Evolutionary conservation across 2,329 filamentous ascomycete species (phyloP).

Genomic region (Cladosporium phlei): DNA sequence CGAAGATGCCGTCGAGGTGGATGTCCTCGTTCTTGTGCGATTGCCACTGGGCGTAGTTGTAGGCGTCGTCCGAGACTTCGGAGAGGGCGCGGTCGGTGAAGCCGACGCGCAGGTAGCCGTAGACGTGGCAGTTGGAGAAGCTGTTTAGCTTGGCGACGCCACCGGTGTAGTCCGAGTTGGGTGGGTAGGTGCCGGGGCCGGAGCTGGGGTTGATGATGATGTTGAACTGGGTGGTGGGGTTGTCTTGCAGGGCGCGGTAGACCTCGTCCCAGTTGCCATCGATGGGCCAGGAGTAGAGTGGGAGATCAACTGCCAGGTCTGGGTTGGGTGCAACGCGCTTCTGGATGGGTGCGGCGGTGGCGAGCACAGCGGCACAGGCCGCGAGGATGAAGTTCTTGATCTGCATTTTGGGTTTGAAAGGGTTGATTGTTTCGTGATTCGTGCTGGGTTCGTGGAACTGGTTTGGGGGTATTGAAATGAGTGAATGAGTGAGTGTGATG

Average conservation of each 20-base stretch:
- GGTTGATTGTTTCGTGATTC: background rate
- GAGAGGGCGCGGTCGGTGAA: constrained; percentile 22
- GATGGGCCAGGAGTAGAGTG: constrained; percentile 30
- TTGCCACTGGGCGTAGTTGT: constrained; percentile 19
- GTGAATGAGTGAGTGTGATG: constrained; percentile 10
- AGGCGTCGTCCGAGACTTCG: constrained; percentile 19
- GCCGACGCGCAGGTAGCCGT: constrained; percentile 29
- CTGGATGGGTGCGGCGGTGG: constrained; percentile 3
- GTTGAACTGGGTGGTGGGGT: constrained; percentile 27
- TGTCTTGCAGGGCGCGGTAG: constrained; percentile 19
- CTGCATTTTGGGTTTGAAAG: background rate
- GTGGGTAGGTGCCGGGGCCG: constrained; percentile 22
- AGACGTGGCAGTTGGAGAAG: constrained; percentile 24
- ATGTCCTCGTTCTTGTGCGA: constrained; percentile 18
- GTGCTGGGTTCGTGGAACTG: background rate
- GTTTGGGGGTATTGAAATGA: background rate
- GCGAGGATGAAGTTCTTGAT: constrained; percentile 5
- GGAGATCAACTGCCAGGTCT: constrained; percentile 17
- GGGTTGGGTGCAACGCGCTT: constrained; percentile 14
- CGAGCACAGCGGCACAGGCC: constrained; percentile 2
- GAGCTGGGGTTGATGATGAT: constrained; percentile 28
- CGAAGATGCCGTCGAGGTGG: constrained; percentile 27
- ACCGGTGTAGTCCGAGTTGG: constrained; percentile 25
- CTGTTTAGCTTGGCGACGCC: constrained; percentile 23
- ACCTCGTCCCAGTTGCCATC: constrained; percentile 23